Conservation (phyloP, 805 yeast genomes). For the Lachancea thermotolerans region DNA sequence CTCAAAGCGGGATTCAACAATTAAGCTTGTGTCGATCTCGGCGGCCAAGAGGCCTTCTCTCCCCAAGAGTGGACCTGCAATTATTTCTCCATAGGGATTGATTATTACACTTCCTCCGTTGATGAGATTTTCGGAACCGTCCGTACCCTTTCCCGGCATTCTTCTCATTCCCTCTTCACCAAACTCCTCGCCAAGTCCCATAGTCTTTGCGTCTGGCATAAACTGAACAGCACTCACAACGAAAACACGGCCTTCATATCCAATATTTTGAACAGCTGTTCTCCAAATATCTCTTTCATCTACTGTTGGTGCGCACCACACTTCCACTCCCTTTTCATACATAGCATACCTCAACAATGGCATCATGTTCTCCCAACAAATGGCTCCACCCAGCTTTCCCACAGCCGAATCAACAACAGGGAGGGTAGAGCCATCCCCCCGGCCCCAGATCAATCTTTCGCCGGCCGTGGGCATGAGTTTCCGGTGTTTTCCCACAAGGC, state of each 20-base stretch:
- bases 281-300: constrained; percentile 42
- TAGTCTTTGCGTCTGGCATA: constrained; percentile 28
- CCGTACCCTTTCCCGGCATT: constrained; percentile 21
- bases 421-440: constrained; percentile 42
- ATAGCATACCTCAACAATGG: constrained; percentile 37
- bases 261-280: constrained; percentile 37
- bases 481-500: constrained; percentile 38
- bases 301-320: constrained; percentile 41
- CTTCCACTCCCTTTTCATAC: constrained; percentile 38
- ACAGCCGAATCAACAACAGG: constrained; percentile 32
- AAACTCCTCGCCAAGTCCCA: constrained; percentile 18
- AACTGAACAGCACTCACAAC: constrained; percentile 37
- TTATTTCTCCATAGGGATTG: constrained; percentile 38
- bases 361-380: constrained; percentile 43
- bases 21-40: constrained; percentile 35
- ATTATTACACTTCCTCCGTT: constrained; percentile 38
- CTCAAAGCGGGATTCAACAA: constrained; percentile 37
- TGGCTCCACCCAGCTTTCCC: constrained; percentile 40
- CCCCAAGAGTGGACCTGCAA: constrained; percentile 39
- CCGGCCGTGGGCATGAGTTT: constrained; percentile 41
- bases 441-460: constrained; percentile 41
- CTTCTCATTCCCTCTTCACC: constrained; percentile 21
- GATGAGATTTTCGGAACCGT: constrained; percentile 25
- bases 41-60: constrained; percentile 37
- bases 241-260: constrained; percentile 37